Evolutionary conservation across 805 yeast species (phyloP).

Genomic region (Metschnikowia koreensis): DNA sequence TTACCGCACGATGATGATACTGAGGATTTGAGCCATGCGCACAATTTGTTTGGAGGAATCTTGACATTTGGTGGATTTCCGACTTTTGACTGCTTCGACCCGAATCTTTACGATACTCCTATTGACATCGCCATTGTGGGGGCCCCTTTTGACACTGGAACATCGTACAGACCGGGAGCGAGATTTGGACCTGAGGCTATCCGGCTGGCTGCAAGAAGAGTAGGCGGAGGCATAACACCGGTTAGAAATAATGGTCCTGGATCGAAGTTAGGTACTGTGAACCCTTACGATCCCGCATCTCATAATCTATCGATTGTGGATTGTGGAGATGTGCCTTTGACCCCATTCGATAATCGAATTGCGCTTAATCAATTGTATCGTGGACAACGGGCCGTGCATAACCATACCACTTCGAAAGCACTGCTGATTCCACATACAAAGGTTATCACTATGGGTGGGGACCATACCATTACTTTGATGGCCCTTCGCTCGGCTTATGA

Average conservation of each 20-base stretch:
- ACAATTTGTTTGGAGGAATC: conserved; percentile 46
- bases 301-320: conserved; percentile 45
- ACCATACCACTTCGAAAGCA: conserved; percentile 23
- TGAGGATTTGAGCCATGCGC: conserved; percentile 21
- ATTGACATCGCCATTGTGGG: conserved; percentile 57
- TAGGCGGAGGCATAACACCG: conserved; percentile 43
- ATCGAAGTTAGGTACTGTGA: conserved; percentile 38
- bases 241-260: conserved; percentile 22
- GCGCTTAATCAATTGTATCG: conserved; percentile 64
- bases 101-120: conserved; percentile 17
- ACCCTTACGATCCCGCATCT: conserved; percentile 49
- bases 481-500: conserved; percentile 52
- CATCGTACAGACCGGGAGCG: conserved; percentile 56
- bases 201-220: conserved; percentile 45
- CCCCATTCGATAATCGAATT: conserved; percentile 64
- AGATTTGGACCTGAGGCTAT: conserved; percentile 58
- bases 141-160: conserved; percentile 60
- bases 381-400: conserved; percentile 49
- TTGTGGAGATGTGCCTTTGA: conserved; percentile 68
- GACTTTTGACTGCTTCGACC: conserved; percentile 47
- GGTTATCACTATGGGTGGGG: conserved; percentile 58
- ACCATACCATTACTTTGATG: conserved; percentile 56
- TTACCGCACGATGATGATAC: conserved; percentile 39
- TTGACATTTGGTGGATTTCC: conserved; percentile 53
- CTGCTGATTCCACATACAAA: conserved; percentile 31